These are phyloP conservation scores for Sugiyamaella japonica DNA, from an alignment of 1,139 yeast genomes.

Conservation along the genomic window DNA sequence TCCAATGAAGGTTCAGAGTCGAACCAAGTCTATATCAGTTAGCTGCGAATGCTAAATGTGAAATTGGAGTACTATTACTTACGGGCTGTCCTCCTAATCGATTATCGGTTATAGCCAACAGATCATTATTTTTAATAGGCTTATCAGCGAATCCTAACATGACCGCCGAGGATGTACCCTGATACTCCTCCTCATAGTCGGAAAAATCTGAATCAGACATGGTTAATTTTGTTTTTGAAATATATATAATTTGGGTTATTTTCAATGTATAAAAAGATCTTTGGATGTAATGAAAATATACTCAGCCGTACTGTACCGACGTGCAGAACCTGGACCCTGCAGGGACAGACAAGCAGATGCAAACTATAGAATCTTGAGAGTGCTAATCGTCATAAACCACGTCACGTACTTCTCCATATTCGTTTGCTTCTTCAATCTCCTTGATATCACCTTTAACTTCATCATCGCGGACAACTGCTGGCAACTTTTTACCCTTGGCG, in stretches of 20 bases:
- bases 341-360: no score
- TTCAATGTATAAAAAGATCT: neutral
- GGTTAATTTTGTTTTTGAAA: neutral
- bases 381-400: conserved; percentile 36
- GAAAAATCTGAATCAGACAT: conserved; percentile 26
- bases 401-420: conserved; percentile 50
- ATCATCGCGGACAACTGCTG: conserved; percentile 89
- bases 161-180: conserved; percentile 43
- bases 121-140: conserved; percentile 14
- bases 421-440: conserved; percentile 83
- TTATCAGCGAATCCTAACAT: conserved; percentile 63
- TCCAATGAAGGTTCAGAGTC: conserved; percentile 57
- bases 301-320: no score
- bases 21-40: conserved; percentile 45
- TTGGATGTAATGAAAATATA: no score
- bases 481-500: conserved; percentile 65
- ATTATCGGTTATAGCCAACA: conserved; percentile 49
- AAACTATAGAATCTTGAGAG: no score
- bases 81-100: conserved; percentile 77
- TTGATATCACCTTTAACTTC: conserved; percentile 82
- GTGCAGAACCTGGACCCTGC: no score
- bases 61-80: conserved; percentile 4
- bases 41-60: neutral
- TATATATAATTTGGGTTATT: neutral
- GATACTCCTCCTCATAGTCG: conserved; percentile 25